phyloP scores from a whole-genome alignment of 306 rosid species.

The Dryas octopetala region DNA sequence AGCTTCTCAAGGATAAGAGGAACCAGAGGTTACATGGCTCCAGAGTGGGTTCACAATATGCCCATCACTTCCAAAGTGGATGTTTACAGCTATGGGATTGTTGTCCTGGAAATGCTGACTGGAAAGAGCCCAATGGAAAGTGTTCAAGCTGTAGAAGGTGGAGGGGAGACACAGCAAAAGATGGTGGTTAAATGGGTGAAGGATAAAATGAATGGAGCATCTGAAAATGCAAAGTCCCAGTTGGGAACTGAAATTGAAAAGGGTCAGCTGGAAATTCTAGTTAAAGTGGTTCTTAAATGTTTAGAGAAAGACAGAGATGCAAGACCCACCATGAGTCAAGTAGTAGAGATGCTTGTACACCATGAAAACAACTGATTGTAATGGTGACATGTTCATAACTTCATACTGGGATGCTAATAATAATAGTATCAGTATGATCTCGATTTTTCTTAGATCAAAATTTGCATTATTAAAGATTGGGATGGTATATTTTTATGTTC shows the following conservation, averaged over 20 bases:
- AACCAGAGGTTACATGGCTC: constrained; percentile 75
- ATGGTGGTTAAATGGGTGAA: constrained; percentile 41
- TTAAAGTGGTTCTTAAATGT: constrained; percentile 38
- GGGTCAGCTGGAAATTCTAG: constrained; percentile 35
- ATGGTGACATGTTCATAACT: constrained; percentile 19
- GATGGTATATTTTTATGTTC: too few species aligned
- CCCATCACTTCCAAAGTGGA: constrained; percentile 61
- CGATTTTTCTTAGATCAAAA: too few species aligned
- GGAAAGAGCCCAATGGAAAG: constrained; percentile 36
- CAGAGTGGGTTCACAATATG: constrained; percentile 59
- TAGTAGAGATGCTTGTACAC: constrained; percentile 40
- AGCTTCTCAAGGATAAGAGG: constrained; percentile 50
- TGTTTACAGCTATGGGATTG: constrained; percentile 66
- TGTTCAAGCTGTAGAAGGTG: constrained; percentile 13
- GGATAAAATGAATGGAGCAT: constrained; percentile 18
- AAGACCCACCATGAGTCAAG: constrained; percentile 62
- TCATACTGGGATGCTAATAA: neutral
- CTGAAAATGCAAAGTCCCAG: neutral
- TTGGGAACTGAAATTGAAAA: constrained; percentile 28
- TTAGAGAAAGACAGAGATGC: constrained; percentile 52
- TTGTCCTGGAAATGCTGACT: constrained; percentile 51
- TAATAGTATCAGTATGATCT: too few species aligned
- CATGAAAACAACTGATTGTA: neutral
- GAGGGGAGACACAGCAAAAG: constrained; percentile 23
- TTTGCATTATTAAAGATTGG: too few species aligned